These are phyloP conservation scores for Berberis thunbergii DNA, from an alignment of 164 flowering plant species.

Conservation along the genomic window DNA sequence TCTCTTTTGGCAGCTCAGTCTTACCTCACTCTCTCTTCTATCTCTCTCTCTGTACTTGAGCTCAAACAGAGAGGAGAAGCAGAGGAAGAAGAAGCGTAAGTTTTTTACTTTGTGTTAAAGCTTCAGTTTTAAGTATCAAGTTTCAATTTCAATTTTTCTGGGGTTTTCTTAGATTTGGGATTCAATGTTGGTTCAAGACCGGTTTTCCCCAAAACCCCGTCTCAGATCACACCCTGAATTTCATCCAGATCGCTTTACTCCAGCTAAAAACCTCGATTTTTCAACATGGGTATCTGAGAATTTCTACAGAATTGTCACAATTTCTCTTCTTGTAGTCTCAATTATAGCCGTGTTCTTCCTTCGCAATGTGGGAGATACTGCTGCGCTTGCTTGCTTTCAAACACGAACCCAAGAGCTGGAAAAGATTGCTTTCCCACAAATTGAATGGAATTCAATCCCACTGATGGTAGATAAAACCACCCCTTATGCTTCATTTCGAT, in stretches of 20 bases:
- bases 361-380: constrained; percentile 55
- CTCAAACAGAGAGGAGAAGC: background rate
- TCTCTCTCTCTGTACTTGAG: background rate
- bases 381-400: constrained; percentile 64
- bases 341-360: constrained; percentile 74
- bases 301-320: constrained; percentile 46
- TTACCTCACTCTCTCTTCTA: background rate
- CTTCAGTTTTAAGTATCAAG: no score
- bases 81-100: constrained; percentile 2
- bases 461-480: constrained; percentile 44
- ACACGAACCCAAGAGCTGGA: constrained; percentile 27
- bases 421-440: constrained; percentile 36
- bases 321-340: constrained; percentile 41
- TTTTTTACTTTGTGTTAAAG: background rate
- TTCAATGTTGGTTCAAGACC: constrained; percentile 58
- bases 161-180: background rate
- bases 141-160: background rate
- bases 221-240: constrained; percentile 12
- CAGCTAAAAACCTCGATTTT: constrained; percentile 57
- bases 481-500: constrained; percentile 51
- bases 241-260: constrained; percentile 30
- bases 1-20: constrained; percentile 3
- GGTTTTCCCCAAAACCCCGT: constrained; percentile 36
- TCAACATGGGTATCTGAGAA: constrained; percentile 77
- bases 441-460: constrained; percentile 40